These are phyloP conservation scores for Silene latifolia DNA, from an alignment of 148 eudicot genomes.

Conservation along the genomic window DNA sequence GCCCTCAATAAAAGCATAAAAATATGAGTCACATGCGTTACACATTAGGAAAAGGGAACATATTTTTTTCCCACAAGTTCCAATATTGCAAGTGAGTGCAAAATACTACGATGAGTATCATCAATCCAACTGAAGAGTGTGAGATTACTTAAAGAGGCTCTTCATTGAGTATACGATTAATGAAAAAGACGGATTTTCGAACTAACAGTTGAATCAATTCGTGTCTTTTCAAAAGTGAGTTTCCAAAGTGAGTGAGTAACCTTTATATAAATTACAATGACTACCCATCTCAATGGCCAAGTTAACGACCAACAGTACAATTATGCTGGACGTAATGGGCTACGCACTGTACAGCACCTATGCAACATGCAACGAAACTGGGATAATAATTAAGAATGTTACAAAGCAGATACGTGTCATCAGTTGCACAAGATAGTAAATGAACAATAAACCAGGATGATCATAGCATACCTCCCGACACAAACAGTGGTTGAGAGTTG, in stretches of 20 bases:
- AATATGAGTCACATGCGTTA: not conserved
- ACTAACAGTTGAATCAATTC: not conserved
- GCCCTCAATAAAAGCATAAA: not conserved
- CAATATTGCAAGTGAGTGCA: not conserved
- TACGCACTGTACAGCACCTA: not conserved
- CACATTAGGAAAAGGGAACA: not conserved
- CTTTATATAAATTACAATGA: not conserved
- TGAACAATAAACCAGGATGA: not conserved
- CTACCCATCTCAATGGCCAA: not conserved
- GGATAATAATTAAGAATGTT: not conserved
- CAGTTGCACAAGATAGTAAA: not conserved
- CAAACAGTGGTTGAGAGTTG: conserved; percentile 79
- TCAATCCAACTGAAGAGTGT: not conserved
- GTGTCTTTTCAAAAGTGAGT: not conserved
- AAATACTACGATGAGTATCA: not conserved
- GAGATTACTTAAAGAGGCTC: not conserved
- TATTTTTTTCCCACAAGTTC: not conserved
- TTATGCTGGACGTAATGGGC: not conserved
- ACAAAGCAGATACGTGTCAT: not conserved
- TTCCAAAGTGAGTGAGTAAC: not conserved
- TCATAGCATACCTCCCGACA: conserved; percentile 61
- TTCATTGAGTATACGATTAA: not conserved
- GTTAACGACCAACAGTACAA: not conserved
- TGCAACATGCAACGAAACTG: not conserved
- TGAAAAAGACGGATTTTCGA: not conserved